Evolutionary conservation across 805 yeast genomes (phyloP), one percentile per base, ranked within the genome.

Genomic region (Metschnikowia gelsemii): DNA sequence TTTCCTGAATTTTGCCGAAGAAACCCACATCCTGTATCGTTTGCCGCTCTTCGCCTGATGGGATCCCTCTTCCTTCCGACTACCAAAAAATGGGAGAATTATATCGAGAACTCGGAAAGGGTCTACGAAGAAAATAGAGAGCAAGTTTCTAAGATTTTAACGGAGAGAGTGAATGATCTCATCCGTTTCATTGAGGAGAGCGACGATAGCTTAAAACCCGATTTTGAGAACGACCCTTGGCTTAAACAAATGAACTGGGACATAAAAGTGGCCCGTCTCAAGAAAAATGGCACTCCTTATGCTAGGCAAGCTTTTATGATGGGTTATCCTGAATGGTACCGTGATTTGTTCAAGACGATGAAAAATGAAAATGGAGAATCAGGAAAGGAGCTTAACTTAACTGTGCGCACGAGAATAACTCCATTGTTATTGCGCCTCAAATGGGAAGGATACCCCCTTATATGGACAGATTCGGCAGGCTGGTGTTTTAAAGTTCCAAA

Each of bases 261-360:
- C 0, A 66, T 83, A 2, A 70, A 70, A 23, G 83, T 85, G 1
- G 59, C 74, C 0, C 73, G 79, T 38, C 49, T 79, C 30, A 86
- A 82, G 11, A 87, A 87, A 56, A 70, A 76, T 27, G 95, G 93
- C 2, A 65, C 63, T 3, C 86, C 87, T 1, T 73, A 68, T 18
- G 85, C 87, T 40, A 79, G 76, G 19, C 96, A 87, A 60, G 73
- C 75, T 1, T 88, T 78, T 52, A 57, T 87, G 34, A 95, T 96
- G 0, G 98, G 96, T 0, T 87, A 74, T 54, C 99, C 99, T 0
- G 84, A 84, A 50, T 93, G 99, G 99, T 95, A 87, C 61, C 77
- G 84, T 45, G 80, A 79, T 19, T 56, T 78, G 26, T 64, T 70
- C 46, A 70, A 66, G 31, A 61, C 67, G 16, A 56, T 52, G 11